Base-by-base conservation (phyloP, 805 yeast genomes). In the Isabelozyma rhagii region DNA sequence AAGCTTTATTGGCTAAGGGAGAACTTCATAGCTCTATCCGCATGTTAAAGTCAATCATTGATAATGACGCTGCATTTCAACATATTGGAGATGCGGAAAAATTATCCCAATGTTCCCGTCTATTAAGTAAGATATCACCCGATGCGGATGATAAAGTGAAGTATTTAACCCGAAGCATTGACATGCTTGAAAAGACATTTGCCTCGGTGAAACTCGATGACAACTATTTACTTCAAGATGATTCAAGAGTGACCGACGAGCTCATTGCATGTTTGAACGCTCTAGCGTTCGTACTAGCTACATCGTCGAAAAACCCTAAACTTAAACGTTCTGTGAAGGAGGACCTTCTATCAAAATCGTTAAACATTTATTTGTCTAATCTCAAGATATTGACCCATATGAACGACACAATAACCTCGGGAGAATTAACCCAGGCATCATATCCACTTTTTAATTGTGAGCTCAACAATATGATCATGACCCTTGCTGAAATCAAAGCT, bases 1-100 rank as follows among this genome's bases (percentile, higher is more conserved):
- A 63, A 47, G 69, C 78, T 14, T 57, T 74, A 36, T 60, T 74
- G 36, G 75, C 78, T 21, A 72, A 73, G 49, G 77, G 76, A 29
- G 58, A 69, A 51, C 56, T 66, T 27, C 60, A 65, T n/a, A 55
- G 60, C 2, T 61, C 75, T 2, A 55, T 70, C 17, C 47, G 51
- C 28, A 59, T 68, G 36, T 58, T 74, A 43, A 50, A 54, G 39
- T 55, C 57, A 17, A 59, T 74, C 27, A 66, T 74, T 8, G 61
- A 67, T 46, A 60, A 72, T 47, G 74, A 74, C 51, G 66, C 61
- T 25, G 55, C 73, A 8, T 74, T 74, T 48, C 66, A 58, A 53
- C 60, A 63, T 29, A 48, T 72, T 17, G 79, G 78, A 9, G 75
- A 71, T 52, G 68, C 74, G 13, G 78, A 74, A 52, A 56, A 70